These are phyloP conservation scores for Aureobasidium pullulans DNA, from an alignment of 2,329 filamentous ascomycete species.

Conservation along the genomic window DNA sequence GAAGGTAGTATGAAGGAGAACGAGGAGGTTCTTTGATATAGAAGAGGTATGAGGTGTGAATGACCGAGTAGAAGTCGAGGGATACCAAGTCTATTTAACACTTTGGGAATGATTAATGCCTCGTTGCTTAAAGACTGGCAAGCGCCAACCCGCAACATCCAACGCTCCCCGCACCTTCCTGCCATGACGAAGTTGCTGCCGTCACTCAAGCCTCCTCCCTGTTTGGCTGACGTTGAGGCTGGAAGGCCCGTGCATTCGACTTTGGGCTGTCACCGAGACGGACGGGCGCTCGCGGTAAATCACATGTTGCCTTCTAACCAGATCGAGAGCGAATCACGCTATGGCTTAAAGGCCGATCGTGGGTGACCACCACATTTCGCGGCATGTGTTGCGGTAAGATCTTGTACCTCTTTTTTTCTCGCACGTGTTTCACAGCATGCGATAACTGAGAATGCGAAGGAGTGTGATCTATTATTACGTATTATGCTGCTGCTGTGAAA, in stretches of 20 bases:
- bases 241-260: neutral
- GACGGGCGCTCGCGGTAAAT: neutral
- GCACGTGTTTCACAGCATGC: neutral
- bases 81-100: constrained; percentile 13
- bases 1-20: neutral
- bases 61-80: neutral
- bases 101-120: neutral
- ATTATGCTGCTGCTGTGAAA: neutral
- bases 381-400: neutral
- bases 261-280: neutral
- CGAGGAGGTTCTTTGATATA: neutral
- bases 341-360: neutral
- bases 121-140: neutral
- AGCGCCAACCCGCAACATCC: neutral
- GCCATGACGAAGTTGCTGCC: neutral
- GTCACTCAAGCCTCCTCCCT: neutral
- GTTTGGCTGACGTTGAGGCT: neutral
- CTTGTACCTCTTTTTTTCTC: neutral
- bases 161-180: neutral
- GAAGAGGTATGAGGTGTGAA: neutral
- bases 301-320: neutral
- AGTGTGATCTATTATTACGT: neutral
- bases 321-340: constrained; percentile 4
- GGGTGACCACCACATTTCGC: constrained; percentile 4
- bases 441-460: neutral